Percentiles rank a stretch among this genome's conserved stretches.
phyloP scores from a whole-genome alignment of 225 moss, liverwort and hornwort species.

The Polytrichum commune region DNA sequence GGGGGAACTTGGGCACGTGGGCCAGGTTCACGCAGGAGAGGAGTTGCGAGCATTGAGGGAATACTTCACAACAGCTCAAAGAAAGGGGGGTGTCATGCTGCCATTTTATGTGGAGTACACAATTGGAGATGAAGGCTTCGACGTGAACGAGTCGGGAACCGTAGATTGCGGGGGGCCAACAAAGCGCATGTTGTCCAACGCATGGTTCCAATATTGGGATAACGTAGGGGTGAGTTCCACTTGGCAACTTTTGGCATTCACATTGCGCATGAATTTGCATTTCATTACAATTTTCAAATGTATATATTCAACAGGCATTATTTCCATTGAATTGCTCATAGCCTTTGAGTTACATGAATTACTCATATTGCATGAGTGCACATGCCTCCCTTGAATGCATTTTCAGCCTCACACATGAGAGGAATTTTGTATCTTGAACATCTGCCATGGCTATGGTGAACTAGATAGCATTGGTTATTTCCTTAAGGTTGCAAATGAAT shows the following conservation, averaged over 20 bases:
- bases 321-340: too few relatives aligned
- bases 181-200: not conserved
- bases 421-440: too few relatives aligned
- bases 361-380: too few relatives aligned
- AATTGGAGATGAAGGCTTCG: not conserved
- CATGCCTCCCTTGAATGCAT: too few relatives aligned
- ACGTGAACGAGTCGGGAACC: not conserved
- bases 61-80: not conserved
- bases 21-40: not conserved
- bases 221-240: not conserved
- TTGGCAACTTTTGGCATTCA: too few relatives aligned
- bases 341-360: too few relatives aligned
- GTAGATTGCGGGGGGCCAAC: not conserved
- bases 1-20: not conserved
- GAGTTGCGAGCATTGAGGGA: not conserved
- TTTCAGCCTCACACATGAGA: too few relatives aligned
- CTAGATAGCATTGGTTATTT: too few relatives aligned
- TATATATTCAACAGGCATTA: too few relatives aligned
- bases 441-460: too few relatives aligned
- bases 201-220: conserved; percentile 1
- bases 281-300: too few relatives aligned
- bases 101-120: not conserved
- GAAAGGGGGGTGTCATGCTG: not conserved
- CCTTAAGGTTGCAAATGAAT: too few relatives aligned
- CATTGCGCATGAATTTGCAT: not conserved